Percentiles rank a stretch among this genome's conserved stretches.
Evolutionary conservation across 306 rosid genomes (phyloP).

Genomic region (Alnus rubra): DNA sequence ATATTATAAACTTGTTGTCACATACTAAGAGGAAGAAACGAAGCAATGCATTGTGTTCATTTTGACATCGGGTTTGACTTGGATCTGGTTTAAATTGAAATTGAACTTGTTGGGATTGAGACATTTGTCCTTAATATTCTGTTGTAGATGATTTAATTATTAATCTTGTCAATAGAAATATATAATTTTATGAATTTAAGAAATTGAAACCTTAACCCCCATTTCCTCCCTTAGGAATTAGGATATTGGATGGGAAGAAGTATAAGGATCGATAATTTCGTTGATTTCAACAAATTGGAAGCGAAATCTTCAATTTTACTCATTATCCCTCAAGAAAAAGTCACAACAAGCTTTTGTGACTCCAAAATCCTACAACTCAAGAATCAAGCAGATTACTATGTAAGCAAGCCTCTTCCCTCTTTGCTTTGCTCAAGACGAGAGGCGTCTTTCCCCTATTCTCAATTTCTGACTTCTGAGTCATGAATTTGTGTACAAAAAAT

Average conservation of each 20-base stretch:
- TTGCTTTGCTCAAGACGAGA: slow-evolving; percentile 61
- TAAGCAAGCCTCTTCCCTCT: slow-evolving; percentile 61
- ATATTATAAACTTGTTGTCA: background rate
- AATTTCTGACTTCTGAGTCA: background rate
- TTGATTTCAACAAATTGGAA: slow-evolving; percentile 13
- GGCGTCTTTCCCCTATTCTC: slow-evolving; percentile 38
- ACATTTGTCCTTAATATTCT: too few relatives aligned
- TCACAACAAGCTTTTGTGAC: slow-evolving; percentile 38
- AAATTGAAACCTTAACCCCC: background rate
- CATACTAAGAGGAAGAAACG: too few relatives aligned
- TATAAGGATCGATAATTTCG: slow-evolving; percentile 21
- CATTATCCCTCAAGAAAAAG: slow-evolving; percentile 19
- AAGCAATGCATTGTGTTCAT: background rate
- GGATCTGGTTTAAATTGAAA: too few relatives aligned
- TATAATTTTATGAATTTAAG: background rate
- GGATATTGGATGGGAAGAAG: background rate
- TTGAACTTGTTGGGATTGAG: too few relatives aligned
- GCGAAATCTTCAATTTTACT: background rate
- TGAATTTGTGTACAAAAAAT: slow-evolving; percentile 6
- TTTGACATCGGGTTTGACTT: too few relatives aligned
- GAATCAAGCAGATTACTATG: slow-evolving; percentile 26
- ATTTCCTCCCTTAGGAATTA: background rate
- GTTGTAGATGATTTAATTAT: background rate
- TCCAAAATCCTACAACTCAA: slow-evolving; percentile 22
- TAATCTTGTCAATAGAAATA: background rate